A percentile compares a stretch with the other conserved stretches of the same genome.
Conservation (phyloP, 2,329 filamentous ascomycete genomes). For the Zopfia rhizophila region DNA sequence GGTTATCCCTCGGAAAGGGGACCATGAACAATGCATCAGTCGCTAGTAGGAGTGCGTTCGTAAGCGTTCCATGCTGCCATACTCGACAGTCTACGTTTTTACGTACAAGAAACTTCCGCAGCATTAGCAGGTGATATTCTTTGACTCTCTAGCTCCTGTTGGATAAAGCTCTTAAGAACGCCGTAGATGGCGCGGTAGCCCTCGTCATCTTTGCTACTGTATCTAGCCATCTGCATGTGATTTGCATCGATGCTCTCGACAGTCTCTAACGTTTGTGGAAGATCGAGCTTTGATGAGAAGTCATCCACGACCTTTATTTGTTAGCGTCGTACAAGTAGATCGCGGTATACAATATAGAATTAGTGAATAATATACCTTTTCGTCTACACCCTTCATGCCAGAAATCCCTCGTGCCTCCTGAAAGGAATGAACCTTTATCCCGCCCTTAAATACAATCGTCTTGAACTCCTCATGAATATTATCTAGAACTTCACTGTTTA, state of each 20-base stretch:
- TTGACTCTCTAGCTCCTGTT: slow-evolving; percentile 14
- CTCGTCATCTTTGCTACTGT: slow-evolving; percentile 36
- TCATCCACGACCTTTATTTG: slow-evolving; percentile 49
- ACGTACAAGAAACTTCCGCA: slow-evolving; percentile 16
- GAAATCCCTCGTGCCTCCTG: slow-evolving; percentile 36
- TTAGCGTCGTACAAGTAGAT: slow-evolving; percentile 18
- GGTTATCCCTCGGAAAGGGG: slow-evolving; percentile 16
- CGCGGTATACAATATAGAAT: slow-evolving; percentile 8
- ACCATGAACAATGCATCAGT: slow-evolving; percentile 20
- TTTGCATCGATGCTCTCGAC: slow-evolving; percentile 55
- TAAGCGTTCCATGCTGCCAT: slow-evolving; percentile 14
- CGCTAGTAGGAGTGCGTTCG: slow-evolving; percentile 14
- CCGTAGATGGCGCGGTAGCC: slow-evolving; percentile 42
- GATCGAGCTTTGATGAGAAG: slow-evolving; percentile 54
- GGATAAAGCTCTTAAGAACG: slow-evolving; percentile 38
- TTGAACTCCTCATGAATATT: slow-evolving; percentile 52
- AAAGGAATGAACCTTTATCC: slow-evolving; percentile 54
- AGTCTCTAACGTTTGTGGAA: slow-evolving; percentile 45
- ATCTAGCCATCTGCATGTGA: slow-evolving; percentile 54
- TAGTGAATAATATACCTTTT: slow-evolving; percentile 39
- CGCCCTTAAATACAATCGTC: slow-evolving; percentile 27
- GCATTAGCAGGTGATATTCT: slow-evolving; percentile 5
- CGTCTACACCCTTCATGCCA: slow-evolving; percentile 46
- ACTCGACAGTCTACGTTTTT: slow-evolving; percentile 11
- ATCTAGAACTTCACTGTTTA: slow-evolving; percentile 51